phyloP scores from a whole-genome alignment of 2,329 filamentous ascomycete species.

The Tolypocladium ovalisporum region DNA sequence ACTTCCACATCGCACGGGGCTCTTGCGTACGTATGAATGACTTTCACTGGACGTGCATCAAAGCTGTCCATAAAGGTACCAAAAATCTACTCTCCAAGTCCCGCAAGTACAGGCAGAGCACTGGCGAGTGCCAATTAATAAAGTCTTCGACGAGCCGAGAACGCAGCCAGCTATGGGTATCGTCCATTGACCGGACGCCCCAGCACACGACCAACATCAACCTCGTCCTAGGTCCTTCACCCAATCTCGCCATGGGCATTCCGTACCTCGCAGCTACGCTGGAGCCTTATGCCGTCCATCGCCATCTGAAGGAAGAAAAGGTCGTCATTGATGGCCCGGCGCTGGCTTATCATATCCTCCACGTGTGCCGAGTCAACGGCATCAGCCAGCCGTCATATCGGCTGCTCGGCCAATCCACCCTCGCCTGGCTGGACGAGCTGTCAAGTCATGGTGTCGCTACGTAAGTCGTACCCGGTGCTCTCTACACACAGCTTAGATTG shows the following conservation, averaged over 20 bases:
- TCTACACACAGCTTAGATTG: background rate
- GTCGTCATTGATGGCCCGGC: constrained; percentile 67
- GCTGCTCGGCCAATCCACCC: constrained; percentile 46
- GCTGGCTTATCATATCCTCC: constrained; percentile 62
- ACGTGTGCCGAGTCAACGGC: constrained; percentile 39
- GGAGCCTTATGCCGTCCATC: constrained; percentile 36
- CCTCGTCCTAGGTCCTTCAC: background rate
- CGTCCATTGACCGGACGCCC: background rate
- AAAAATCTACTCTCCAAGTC: background rate
- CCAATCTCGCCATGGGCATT: constrained; percentile 43
- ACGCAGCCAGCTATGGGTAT: background rate
- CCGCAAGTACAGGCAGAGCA: background rate
- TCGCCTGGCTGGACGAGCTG: constrained; percentile 54
- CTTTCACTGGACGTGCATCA: background rate
- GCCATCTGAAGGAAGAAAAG: constrained; percentile 26
- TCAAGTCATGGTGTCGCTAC: constrained; percentile 44
- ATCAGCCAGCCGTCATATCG: constrained; percentile 50
- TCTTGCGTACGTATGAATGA: too few relatives aligned
- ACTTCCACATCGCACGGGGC: too few relatives aligned
- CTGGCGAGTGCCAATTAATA: background rate
- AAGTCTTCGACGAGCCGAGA: background rate
- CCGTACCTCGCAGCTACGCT: constrained; percentile 42
- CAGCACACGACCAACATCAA: background rate
- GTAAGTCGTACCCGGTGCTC: constrained; percentile 30
- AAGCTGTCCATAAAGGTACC: background rate